phyloP scores from a whole-genome alignment of 768 basidiomycete genomes.

The Mycena maculata region DNA sequence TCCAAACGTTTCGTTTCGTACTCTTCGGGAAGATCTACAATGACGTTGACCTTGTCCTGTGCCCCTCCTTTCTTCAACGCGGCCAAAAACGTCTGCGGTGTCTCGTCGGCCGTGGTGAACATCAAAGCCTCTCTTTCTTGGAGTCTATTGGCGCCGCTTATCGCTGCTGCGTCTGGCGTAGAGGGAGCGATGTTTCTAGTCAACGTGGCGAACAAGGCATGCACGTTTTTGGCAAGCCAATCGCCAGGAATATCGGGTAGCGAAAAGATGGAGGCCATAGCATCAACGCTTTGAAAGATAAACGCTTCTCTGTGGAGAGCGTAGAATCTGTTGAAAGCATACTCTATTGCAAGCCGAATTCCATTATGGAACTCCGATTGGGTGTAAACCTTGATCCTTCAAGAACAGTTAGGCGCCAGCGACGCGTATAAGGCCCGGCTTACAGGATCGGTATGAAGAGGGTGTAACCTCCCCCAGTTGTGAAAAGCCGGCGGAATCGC shows the following conservation, averaged over 20 bases:
- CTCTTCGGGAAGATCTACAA: slow-evolving; percentile 65
- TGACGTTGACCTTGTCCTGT: slow-evolving; percentile 54
- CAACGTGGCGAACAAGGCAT: slow-evolving; percentile 68
- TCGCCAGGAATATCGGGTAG: slow-evolving; percentile 59
- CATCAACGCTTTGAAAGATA: slow-evolving; percentile 78
- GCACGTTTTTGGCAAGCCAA: slow-evolving; percentile 68
- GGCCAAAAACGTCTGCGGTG: slow-evolving; percentile 75
- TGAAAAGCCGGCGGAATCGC: slow-evolving; percentile 81
- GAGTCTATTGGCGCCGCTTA: slow-evolving; percentile 68
- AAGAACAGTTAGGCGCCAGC: neutral
- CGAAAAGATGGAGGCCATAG: slow-evolving; percentile 65
- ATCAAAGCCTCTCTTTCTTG: slow-evolving; percentile 81
- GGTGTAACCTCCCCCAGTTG: slow-evolving; percentile 75
- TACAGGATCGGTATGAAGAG: slow-evolving; percentile 77
- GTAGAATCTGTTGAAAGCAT: slow-evolving; percentile 77
- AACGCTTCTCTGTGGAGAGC: slow-evolving; percentile 79
- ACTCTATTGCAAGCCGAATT: slow-evolving; percentile 77
- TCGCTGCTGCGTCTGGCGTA: slow-evolving; percentile 71
- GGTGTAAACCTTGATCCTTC: slow-evolving; percentile 69
- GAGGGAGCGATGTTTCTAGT: slow-evolving; percentile 52
- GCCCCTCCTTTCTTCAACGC: slow-evolving; percentile 59
- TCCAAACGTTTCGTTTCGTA: slow-evolving; percentile 67
- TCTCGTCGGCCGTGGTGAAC: slow-evolving; percentile 76
- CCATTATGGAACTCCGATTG: slow-evolving; percentile 67
- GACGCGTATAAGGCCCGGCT: neutral